Base-by-base conservation (phyloP, 371 early-diverging fungal genomes). In the Circinella umbellata region DNA sequence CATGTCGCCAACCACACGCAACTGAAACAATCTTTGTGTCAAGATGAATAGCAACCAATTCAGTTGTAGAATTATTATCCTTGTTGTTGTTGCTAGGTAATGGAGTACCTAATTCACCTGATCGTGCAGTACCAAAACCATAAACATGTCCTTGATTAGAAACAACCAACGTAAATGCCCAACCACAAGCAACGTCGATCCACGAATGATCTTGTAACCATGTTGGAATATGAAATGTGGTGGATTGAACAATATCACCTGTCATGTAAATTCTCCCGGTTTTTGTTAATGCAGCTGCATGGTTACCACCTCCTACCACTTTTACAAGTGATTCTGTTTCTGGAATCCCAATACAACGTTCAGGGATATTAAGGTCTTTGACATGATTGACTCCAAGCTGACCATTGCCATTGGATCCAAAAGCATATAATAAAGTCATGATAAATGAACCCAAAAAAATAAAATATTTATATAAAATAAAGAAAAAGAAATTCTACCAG, bases 1-100 rank as follows among this genome's bases (percentile, higher is more conserved):
- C 81, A 70, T 89, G 88, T 55, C 91, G 83, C 76, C 89, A 88
- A 7, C 93, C 93, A 72, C 90, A 90, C 7, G 81, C 78, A 11
- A 91, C 84, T 6, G 75, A 61, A 15, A 72, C 68, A 36, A 87
- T 73, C 15, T 76, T 59, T 15, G 74, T 42, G 4, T 70, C 20
- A n/a, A 38, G 62, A 20, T 71, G 63, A 13, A 78, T 60, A 57
- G 67, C 67, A 15, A 76, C 72, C 10, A 64, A 62, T 11, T 75
- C 70, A 6, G 39, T 39, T 42, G 42, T 11, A 9, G 42, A 27
- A 27, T 42, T 42, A 11, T 42, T 3, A 1, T 9, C 3, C 2
- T 42, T 42, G 14, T 55, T 68, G 13, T 34, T 14, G 4, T 36
- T 42, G 35, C 53, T 15, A 53, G n/a, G 13, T 10, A 47, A 6